Evolutionary conservation across 1,284 basidiomycete species (phyloP), one percentile per base, ranked within the genome.

Genomic region (Ganoderma leucocontextum): DNA sequence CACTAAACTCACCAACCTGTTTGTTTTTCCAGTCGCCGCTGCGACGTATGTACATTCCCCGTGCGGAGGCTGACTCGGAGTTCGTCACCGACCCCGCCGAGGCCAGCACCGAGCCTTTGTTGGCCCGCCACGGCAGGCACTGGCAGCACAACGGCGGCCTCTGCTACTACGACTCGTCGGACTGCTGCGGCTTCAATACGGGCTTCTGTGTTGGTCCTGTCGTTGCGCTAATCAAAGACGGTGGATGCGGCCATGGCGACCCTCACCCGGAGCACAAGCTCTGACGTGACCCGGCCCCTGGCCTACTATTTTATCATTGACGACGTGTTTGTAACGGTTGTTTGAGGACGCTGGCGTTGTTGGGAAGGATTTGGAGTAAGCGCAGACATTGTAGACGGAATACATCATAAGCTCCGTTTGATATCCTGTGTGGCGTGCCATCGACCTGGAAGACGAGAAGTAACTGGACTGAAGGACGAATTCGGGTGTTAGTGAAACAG

Each of bases 201-300:
- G 69, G 65, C 63, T 67, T 67, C 60, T 70, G 69, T 53, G 69
- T 65, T 2, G 63, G 69, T 58, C n/a, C 63, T 22, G 22, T 61
- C 55, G 44, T 67, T 33, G 69, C 69, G 55, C 58, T 57, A 52
- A 63, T 60, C 22, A 29, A 29, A 29, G 69, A 70, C 55, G 69
- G 69, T 25, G 69, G 69, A 5, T 70, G 69, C 55, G 65, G 69
- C 12, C 65, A 67, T 55, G 69, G 69, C 38, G 60, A 69, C 59
- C n/a, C 68, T 2, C 47, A 60, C 47, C 68, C 65, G 42, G 66
- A 70, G 62, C 61, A 66, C 64, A 62, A 64, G 44, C 19, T 7
- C n/a, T 41, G 15, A 41, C 44, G 44, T n/a, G 17, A 47, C 44
- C 44, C 19, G 15, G 17, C 2, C 42, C 44, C 44, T 44, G 15